Evolutionary conservation across 2,329 filamentous ascomycete species (phyloP), one percentile per base, ranked within the genome.

Genomic region (Xylaria sp.): DNA sequence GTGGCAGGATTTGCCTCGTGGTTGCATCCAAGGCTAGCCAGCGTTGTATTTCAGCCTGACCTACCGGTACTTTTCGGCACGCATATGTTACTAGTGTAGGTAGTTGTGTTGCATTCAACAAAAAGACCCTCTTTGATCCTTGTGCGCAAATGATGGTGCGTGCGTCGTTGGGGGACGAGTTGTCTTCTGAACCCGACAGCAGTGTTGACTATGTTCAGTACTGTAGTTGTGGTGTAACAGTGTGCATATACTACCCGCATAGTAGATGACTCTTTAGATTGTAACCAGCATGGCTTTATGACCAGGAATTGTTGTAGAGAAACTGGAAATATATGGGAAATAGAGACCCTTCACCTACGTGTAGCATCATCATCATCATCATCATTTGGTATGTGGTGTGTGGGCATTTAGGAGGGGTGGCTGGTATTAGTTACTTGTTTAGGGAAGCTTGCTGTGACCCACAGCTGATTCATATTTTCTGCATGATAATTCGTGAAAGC

Each of bases 101-200:
- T 51, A 30, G 39, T 50, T 30, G 61, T 65, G 68, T 68, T 65
- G 61, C 58, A 70, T 62, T 68, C 65, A 68, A 64, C 56, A 59
- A 60, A 70, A 56, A 60, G 50, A 48, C 64, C 64, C 54, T 27
- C 48, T 56, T 50, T 47, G 8, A 21, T 32, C 45, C 32, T 45
- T 48, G 27, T 45, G 39, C 24, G 56, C 4, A 5, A 60, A 57
- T 64, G 65, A 64, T 19, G 61, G 56, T 60, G 60, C 17, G 54
- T 47, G 53, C 24, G 56, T 51, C 61, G 45, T 64, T 58, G 39
- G 51, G 48, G 47, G 53, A 34, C 9, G 27, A 60, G 30, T 36
- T 12, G 9, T 61, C 34, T 3, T 36, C 27, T 24, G 9, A 53
- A 30, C n/a, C 64, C 51, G 58, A 56, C 42, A 2, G 27, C 19